A percentile compares a stretch with the other conserved stretches of the same genome.
Evolutionary conservation across 129 eudicot species (phyloP).

Genomic region (Solidago caesia): DNA sequence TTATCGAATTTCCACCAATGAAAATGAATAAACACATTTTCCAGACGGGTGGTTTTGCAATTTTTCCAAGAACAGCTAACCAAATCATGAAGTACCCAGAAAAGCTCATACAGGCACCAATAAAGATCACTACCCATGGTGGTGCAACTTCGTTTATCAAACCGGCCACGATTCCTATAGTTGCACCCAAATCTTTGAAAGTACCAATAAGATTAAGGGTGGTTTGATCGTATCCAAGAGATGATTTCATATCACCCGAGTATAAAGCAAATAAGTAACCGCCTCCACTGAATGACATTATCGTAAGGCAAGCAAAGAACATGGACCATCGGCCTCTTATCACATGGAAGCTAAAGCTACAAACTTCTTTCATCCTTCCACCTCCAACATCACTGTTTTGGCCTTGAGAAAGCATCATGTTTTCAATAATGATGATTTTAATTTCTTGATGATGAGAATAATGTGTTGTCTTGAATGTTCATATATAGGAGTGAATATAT

Average conservation of each 20-base stretch:
- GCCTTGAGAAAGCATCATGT: no score
- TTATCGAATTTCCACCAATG: conserved; percentile 71
- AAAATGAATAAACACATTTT: conserved; percentile 81
- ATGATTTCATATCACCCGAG: conserved; percentile 59
- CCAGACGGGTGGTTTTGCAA: conserved; percentile 53
- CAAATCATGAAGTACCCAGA: conserved; percentile 85
- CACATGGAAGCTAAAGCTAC: conserved; percentile 35
- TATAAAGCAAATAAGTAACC: conserved; percentile 76
- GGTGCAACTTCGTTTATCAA: conserved; percentile 69
- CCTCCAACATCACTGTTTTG: conserved; percentile 14
- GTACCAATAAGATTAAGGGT: conserved; percentile 71
- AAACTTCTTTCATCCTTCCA: conserved; percentile 21
- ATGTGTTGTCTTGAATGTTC: no score
- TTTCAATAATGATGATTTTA: no score
- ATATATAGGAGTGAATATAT: no score
- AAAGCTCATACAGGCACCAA: conserved; percentile 72
- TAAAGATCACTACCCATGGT: conserved; percentile 73
- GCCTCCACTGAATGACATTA: conserved; percentile 74
- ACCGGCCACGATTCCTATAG: conserved; percentile 68
- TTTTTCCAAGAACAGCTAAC: conserved; percentile 53
- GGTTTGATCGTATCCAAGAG: conserved; percentile 78
- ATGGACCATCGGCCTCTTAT: conserved; percentile 83
- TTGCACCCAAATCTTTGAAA: conserved; percentile 73
- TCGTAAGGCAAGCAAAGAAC: conserved; percentile 61
- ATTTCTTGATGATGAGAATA: no score